Evolutionary conservation across 108 stramenopile genomes (phyloP), one percentile per base, ranked within the genome.

Genomic region (Aurantiochytrium sp.): DNA sequence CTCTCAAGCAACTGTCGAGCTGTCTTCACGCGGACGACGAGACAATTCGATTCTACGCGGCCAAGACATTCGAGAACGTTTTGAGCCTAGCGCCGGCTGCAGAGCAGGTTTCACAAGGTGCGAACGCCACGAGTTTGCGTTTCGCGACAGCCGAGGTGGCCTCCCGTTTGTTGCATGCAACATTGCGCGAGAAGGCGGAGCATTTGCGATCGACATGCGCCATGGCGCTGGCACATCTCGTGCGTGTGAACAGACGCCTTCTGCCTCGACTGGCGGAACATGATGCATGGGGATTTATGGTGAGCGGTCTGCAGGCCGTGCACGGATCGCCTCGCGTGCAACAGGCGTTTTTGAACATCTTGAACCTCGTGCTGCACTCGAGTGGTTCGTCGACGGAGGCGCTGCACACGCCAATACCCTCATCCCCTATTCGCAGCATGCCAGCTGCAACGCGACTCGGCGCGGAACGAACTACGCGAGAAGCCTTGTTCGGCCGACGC

Each of bases 131-230:
- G 18, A 51, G 49, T 28, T 28, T 83, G 51, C 73, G 73, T 14
- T 83, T 83, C 28, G 73, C 73, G 21, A 83, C 73, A n/a, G 49
- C 44, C n/a, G 73, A 83, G n/a, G 73, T 83, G 44, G 73, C 73
- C 19, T 51, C 51, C 0, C 19, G 23, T 10, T n/a, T 83, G 8
- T n/a, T 83, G 28, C 12, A 53, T n/a, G 73, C 49, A 16, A 53
- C 73, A 21, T 18, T 83, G n/a, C 73, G 73, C 5, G 73, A 83
- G 45, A 83, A 83, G 51, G 51, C 44, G 23, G 73, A 83, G 73
- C 44, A 51, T 23, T 44, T 83, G 49, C 73, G 73, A 10, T 83
- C 73, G 21, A 83, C 73, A 16, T 83, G 73, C 51, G 73, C 73
- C n/a, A 83, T 83, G 73, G 73, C 73, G n/a, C 51, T 83, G 5